Evolutionary conservation across 768 basidiomycete species (phyloP).

Genomic region (Lactarius vividus): DNA sequence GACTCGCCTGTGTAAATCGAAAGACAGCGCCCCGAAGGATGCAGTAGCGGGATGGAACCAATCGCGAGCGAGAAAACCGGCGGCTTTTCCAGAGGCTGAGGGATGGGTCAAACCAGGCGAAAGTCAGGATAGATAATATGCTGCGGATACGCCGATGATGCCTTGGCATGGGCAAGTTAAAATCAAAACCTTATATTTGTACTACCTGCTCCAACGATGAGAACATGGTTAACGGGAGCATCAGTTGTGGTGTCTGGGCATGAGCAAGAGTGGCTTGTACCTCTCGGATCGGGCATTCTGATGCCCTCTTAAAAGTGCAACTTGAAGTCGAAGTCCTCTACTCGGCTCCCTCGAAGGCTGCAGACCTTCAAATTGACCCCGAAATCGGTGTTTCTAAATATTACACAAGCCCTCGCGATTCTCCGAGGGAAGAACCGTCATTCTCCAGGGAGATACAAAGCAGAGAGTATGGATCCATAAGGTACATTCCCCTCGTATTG

Average conservation of each 20-base stretch:
- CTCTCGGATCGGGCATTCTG: neutral
- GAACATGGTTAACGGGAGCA: conserved; percentile 30
- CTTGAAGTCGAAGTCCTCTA: neutral
- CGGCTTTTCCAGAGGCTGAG: conserved; percentile 37
- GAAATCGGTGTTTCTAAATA: conserved; percentile 57
- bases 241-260: neutral
- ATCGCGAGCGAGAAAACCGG: conserved; percentile 45
- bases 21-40: conserved; percentile 23
- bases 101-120: conserved; percentile 33
- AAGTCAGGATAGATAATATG: conserved; percentile 40
- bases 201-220: conserved; percentile 43
- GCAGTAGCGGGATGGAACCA: conserved; percentile 23
- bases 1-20: conserved; percentile 38
- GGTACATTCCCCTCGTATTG: neutral
- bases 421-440: conserved; percentile 53
- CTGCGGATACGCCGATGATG: conserved; percentile 46
- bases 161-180: conserved; percentile 24
- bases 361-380: conserved; percentile 44
- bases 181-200: neutral
- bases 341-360: conserved; percentile 48
- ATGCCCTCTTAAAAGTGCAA: neutral
- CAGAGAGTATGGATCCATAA: conserved; percentile 59
- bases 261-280: neutral
- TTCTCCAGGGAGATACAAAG: conserved; percentile 72
- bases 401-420: conserved; percentile 57